Evolutionary conservation across 345 rosid genomes (phyloP).

Genomic region (Salix caprea): DNA sequence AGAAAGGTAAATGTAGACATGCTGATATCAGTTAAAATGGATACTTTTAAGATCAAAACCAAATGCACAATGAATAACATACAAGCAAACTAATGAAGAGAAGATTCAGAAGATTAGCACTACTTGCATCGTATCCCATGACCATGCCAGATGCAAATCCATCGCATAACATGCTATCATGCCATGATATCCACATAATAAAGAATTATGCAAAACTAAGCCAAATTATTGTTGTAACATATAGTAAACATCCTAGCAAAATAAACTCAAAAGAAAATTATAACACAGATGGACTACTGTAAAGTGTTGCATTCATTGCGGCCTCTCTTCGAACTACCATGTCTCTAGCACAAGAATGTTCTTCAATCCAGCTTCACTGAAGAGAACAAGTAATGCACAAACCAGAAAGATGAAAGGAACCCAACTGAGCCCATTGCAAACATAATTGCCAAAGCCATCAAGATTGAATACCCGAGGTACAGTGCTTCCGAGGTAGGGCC

Average conservation of each 20-base stretch:
- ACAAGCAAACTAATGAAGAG: background rate
- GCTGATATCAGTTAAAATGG: background rate
- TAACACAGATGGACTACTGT: slow-evolving; percentile 4
- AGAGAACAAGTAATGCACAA: slow-evolving; percentile 69
- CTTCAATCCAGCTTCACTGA: slow-evolving; percentile 66
- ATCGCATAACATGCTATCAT: slow-evolving; percentile 5
- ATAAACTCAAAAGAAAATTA: slow-evolving; percentile 1
- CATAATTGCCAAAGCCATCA: slow-evolving; percentile 72
- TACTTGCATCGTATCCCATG: background rate
- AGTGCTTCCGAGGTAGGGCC: slow-evolving; percentile 68
- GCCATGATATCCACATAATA: slow-evolving; percentile 12
- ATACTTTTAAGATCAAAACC: background rate
- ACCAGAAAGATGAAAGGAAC: slow-evolving; percentile 71
- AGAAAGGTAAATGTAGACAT: background rate
- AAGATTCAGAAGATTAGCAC: background rate
- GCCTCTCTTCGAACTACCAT: background rate
- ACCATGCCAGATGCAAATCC: background rate
- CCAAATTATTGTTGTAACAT: slow-evolving; percentile 33
- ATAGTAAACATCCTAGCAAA: slow-evolving; percentile 21
- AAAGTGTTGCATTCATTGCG: background rate
- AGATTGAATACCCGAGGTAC: slow-evolving; percentile 59
- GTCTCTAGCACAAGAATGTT: background rate
- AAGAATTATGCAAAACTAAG: slow-evolving; percentile 24
- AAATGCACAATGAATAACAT: background rate
- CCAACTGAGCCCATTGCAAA: slow-evolving; percentile 67